These are phyloP conservation scores for Fagopyrum homotropicum DNA, from an alignment of 148 eudicot species.

Conservation along the genomic window DNA sequence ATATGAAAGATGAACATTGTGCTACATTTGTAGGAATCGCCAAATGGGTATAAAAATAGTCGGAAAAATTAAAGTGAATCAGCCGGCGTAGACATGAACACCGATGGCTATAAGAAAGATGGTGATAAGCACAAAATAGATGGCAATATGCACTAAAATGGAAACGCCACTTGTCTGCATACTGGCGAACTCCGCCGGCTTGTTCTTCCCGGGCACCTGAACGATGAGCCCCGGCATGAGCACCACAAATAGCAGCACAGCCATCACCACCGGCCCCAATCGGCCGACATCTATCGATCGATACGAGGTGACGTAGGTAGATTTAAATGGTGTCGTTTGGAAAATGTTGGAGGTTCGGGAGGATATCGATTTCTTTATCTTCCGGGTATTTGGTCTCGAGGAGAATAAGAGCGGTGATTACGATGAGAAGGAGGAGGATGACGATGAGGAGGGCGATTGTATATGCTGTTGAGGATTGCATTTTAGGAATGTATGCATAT, in stretches of 20 bases:
- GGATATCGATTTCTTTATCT: background rate
- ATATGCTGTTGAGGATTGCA: slow-evolving; percentile 1
- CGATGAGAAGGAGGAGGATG: background rate
- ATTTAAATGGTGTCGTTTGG: background rate
- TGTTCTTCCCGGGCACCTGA: slow-evolving; percentile 45
- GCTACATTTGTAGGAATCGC: too few relatives aligned
- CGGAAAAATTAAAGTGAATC: background rate
- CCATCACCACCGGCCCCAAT: slow-evolving; percentile 60
- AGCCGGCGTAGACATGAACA: background rate
- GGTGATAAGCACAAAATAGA: background rate
- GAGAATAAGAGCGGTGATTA: background rate
- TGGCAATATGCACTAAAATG: slow-evolving; percentile 10
- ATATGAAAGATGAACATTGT: background rate
- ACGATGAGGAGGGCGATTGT: slow-evolving; percentile 9
- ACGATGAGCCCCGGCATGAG: slow-evolving; percentile 47
- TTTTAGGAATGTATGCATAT: background rate
- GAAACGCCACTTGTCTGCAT: slow-evolving; percentile 53
- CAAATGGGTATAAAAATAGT: too few relatives aligned
- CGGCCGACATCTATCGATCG: slow-evolving; percentile 13
- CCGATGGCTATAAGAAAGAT: background rate
- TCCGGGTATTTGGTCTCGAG: background rate
- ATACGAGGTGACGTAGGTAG: background rate
- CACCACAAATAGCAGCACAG: slow-evolving; percentile 41
- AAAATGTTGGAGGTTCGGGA: background rate
- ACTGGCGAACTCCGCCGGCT: slow-evolving; percentile 45